Evolutionary conservation across 345 rosid genomes (phyloP), one percentile per base, ranked within the genome.

Genomic region (Camelina sativa): DNA sequence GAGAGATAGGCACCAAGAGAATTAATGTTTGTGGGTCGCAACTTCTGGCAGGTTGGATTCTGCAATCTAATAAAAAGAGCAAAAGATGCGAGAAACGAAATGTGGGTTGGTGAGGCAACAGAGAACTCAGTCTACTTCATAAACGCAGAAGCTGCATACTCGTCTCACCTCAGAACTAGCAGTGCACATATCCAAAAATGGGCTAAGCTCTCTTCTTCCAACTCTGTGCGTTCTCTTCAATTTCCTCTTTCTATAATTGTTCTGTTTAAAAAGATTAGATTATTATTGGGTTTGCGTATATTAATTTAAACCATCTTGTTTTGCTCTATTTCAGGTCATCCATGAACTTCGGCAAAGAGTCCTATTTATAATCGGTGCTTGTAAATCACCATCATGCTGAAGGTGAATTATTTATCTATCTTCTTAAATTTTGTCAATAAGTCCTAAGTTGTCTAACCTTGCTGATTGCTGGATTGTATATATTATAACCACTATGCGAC

Each of bases 101-200:
- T 89, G 48, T 92, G 98, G 94, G 88, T 91, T 4, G 87, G 97
- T 16, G 97, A 95, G 60, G 90, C 94, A 56, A 90, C 93, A 56
- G 97, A 90, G 71, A 92, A 95, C 76, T 89, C 97, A 56, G 78
- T 71, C 34, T 88, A 92, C 67, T 81, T 75, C 61, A 57, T 85
- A 38, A 84, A 71, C 74, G 86, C 87, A 13, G 85, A 81, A 77
- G 66, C 78, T 57, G 75, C 83, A 37, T 56, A 34, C 62, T 83
- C 87, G 71, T 81, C 83, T 46, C 97, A 90, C 83, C 92, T 95
- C 13, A 88, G 71, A 88, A 80, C 38, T 75, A 88, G 83, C 46
- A 85, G 85, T 58, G 69, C 79, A 37, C 73, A 86, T 48, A 59
- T 80, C 68, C 84, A 85, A 74, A 74, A 62, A 71, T 90, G 98